Percentiles rank a stretch among this genome's conserved stretches.
Evolutionary conservation across 2,329 filamentous ascomycete species (phyloP).

Genomic region (Cladosporium sp.): DNA sequence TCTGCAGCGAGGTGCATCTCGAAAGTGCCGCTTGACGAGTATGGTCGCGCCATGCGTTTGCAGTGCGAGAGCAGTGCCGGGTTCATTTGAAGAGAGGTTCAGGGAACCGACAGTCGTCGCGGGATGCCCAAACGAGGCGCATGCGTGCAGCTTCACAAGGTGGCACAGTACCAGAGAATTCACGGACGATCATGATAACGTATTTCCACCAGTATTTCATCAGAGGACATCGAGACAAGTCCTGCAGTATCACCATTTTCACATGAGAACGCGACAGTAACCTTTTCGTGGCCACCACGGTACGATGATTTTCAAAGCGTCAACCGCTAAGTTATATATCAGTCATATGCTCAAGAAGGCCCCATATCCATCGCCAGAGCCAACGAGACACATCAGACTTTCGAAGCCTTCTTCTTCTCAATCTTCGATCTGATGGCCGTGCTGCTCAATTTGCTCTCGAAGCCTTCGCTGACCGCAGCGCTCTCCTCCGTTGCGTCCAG

Average conservation of each 20-base stretch:
- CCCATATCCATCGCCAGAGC: not conserved
- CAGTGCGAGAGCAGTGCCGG: no score
- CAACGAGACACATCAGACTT: not conserved
- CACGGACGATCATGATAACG: no score
- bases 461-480: constrained; percentile 50
- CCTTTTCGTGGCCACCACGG: no score
- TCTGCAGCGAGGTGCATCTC: not conserved
- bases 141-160: not conserved
- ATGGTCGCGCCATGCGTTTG: not conserved
- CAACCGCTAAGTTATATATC: no score
- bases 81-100: not conserved
- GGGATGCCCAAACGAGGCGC: no score
- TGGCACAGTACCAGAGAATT: not conserved
- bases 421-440: constrained; percentile 60
- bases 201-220: no score
- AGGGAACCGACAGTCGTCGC: no score
- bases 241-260: no score
- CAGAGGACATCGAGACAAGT: no score
- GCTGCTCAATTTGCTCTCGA: constrained; percentile 84
- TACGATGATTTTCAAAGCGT: no score
- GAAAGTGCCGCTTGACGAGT: not conserved
- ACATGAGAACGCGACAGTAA: no score
- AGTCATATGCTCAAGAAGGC: no score
- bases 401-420: constrained; percentile 4
- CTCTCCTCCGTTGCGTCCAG: constrained; percentile 60